Conservation (phyloP, 2,329 filamentous ascomycete species). For the Calonectria henricotiae region DNA sequence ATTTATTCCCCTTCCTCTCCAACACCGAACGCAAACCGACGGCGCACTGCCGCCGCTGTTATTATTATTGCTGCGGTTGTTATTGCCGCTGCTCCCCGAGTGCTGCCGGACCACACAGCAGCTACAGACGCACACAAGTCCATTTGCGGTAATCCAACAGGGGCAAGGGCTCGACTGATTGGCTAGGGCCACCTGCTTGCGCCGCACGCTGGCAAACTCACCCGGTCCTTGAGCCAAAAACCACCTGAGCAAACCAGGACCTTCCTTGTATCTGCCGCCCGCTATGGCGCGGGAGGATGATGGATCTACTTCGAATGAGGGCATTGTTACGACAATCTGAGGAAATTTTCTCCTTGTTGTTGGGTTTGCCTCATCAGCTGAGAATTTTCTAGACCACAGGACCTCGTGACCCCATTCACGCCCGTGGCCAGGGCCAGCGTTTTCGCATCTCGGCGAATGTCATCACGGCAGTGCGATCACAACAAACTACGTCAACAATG, state of each 20-base stretch:
- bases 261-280: slow-evolving; percentile 14
- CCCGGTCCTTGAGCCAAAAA: slow-evolving; percentile 23
- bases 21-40: not conserved
- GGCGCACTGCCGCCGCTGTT: not conserved
- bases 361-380: slow-evolving; percentile 11
- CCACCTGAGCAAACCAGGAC: slow-evolving; percentile 26
- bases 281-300: slow-evolving; percentile 16
- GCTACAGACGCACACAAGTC: slow-evolving; percentile 15
- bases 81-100: not conserved
- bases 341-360: not conserved
- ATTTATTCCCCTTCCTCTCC: slow-evolving; percentile 4
- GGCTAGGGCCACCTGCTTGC: slow-evolving; percentile 26
- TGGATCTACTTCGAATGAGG: slow-evolving; percentile 10
- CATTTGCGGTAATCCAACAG: slow-evolving; percentile 33
- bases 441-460: slow-evolving; percentile 16
- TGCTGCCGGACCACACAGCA: not conserved
- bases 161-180: slow-evolving; percentile 32
- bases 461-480: slow-evolving; percentile 6
- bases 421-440: not conserved
- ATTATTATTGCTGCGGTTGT: no score
- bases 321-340: slow-evolving; percentile 4
- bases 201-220: slow-evolving; percentile 8
- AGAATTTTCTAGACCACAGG: slow-evolving; percentile 10
- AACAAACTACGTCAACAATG: slow-evolving; percentile 17
- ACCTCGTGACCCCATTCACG: not conserved